Evolutionary conservation across 1,139 yeast species (phyloP).

Genomic region (Taiozyma onychis): DNA sequence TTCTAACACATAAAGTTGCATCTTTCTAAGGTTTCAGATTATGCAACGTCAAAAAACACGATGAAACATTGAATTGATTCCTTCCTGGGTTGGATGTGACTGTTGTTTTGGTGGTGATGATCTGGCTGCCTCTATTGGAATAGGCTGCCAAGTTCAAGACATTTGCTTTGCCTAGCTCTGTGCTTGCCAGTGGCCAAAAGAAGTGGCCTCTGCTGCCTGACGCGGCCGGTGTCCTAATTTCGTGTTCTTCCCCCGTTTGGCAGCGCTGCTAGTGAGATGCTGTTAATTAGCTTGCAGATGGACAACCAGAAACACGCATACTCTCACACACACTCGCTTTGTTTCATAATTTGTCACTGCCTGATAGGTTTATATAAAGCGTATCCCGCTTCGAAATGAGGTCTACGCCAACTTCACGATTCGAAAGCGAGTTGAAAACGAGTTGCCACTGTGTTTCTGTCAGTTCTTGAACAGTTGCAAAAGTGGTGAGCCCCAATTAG

Average conservation of each 20-base stretch:
- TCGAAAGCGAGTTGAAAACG: no score
- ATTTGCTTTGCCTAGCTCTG: background rate
- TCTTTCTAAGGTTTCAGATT: background rate
- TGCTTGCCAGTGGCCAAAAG: background rate
- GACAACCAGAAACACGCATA: background rate
- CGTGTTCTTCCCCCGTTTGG: background rate
- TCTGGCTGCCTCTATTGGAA: no score
- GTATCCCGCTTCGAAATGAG: background rate
- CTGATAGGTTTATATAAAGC: background rate
- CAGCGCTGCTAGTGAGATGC: background rate
- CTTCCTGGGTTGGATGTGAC: background rate
- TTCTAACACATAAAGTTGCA: background rate
- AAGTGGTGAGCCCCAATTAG: no score
- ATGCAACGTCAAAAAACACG: background rate
- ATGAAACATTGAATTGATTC: background rate
- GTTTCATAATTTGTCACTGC: background rate
- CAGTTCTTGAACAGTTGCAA: no score
- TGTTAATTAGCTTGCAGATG: background rate
- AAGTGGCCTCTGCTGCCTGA: background rate
- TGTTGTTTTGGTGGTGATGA: no score
- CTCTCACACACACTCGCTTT: background rate
- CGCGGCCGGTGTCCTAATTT: background rate
- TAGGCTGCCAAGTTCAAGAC: no score
- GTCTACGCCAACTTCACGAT: background rate
- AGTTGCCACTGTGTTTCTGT: no score